Base-by-base conservation (phyloP, 2,329 filamentous ascomycete species). In the Sarocladium kiliense region DNA sequence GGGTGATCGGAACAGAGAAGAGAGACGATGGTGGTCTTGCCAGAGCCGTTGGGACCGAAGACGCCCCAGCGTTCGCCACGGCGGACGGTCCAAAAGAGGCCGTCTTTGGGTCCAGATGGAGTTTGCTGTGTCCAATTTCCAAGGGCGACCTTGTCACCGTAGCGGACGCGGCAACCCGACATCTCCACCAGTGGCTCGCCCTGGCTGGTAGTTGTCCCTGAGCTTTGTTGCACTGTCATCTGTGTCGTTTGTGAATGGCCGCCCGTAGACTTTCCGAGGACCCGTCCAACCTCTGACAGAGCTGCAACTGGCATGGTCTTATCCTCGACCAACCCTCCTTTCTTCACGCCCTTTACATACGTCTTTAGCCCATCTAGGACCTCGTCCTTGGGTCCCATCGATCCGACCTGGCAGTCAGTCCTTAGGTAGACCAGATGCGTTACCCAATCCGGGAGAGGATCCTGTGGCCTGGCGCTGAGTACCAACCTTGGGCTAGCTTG, bases 1-100 rank as follows among this genome's bases (percentile, higher is more conserved):
- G 94, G 94, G 64, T 99, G 94, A 65, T 99, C 94, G 1, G 93
- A 97, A 57, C 90, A 95, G 57, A 99, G 88, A 5, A 99, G 79
- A 4, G 91, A 94, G 26, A 97, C 81, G 37, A 99, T 80, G 0
- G 94, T 99, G 0, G 94, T 99, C 75, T 99, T 99, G 18, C 94
- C 94, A 1, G 91, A 96, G 12, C 88, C 94, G 63, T 99, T 97
- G 30, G 92, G 88, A 0, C 94, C 94, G 65, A 99, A 94, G 18
- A 97, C 82, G 2, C 89, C 93, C 88, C 91, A 96, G 59, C 92
- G 84, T 67, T 97, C 85, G 23, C 93, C 92, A 53, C 87, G 82
- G 37, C 85, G 82, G 23, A 97, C 86, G 0, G 81, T 89, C 91
- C 94, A 97, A 65, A 87, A 80, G 5, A 97, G 75, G 0, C 93